Evolutionary conservation across 2,329 filamentous ascomycete species (phyloP).

Genomic region (Nannizziopsis arthrosporioides): DNA sequence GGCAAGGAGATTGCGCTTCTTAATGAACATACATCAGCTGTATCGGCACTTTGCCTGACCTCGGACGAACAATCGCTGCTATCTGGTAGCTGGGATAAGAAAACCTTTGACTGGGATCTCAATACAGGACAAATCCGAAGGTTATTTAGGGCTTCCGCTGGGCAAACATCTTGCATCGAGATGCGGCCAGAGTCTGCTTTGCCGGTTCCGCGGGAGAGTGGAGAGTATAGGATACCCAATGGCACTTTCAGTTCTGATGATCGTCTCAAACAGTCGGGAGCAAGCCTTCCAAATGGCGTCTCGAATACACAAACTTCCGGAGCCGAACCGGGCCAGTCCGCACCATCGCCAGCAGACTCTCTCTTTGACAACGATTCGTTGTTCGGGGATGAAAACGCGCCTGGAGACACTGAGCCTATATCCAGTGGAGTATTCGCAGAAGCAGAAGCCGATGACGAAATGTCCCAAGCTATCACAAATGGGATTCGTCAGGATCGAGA

Average conservation of each 20-base stretch:
- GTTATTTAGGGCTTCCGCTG: constrained; percentile 61
- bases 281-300: constrained; percentile 33
- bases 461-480: constrained; percentile 60
- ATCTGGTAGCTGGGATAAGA: constrained; percentile 95
- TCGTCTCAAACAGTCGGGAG: constrained; percentile 48
- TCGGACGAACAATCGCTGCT: constrained; percentile 77
- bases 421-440: constrained; percentile 55
- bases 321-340: constrained; percentile 45
- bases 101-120: constrained; percentile 85
- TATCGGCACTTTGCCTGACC: constrained; percentile 71
- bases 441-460: constrained; percentile 68
- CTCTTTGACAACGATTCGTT: constrained; percentile 79
- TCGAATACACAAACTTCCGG: constrained; percentile 27
- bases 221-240: constrained; percentile 42
- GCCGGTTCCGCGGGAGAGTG: constrained; percentile 61
- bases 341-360: constrained; percentile 60
- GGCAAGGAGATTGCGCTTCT: constrained; percentile 77
- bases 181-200: constrained; percentile 64
- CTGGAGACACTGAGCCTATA: constrained; percentile 35
- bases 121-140: constrained; percentile 70
- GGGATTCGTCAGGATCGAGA: constrained; percentile 28
- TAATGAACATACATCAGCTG: constrained; percentile 76
- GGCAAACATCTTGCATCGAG: constrained; percentile 83
- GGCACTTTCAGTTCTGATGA: constrained; percentile 72
- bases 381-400: constrained; percentile 68